Conservation (phyloP, 257 asterid genomes). For the Fraxinus cuspidata region DNA sequence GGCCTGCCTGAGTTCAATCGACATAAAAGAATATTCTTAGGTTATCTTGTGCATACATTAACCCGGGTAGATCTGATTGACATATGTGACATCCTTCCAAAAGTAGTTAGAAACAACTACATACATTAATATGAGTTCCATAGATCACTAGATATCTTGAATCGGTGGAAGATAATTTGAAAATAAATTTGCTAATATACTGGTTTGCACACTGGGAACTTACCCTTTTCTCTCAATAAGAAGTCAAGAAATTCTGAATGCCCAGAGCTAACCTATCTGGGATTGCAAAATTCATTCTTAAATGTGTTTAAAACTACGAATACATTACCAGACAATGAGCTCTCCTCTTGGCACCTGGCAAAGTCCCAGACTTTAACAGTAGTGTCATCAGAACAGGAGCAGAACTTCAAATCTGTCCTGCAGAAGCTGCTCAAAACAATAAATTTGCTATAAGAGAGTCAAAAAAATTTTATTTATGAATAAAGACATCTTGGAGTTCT, state of each 20-base stretch:
- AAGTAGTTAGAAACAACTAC: background rate
- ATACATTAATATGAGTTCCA: background rate
- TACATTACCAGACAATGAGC: slow-evolving; percentile 94
- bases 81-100: background rate
- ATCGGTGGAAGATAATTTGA: background rate
- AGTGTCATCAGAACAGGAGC: slow-evolving; percentile 99
- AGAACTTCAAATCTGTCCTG: slow-evolving; percentile 95
- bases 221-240: slow-evolving; percentile 7
- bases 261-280: background rate
- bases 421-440: slow-evolving; percentile 68
- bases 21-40: slow-evolving; percentile 50
- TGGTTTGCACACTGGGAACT: background rate
- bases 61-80: slow-evolving; percentile 2
- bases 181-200: background rate
- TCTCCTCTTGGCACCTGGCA: slow-evolving; percentile 99
- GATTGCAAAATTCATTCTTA: slow-evolving; percentile 18
- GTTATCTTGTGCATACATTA: slow-evolving; percentile 41
- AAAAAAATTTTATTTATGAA: background rate
- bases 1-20: slow-evolving; percentile 99
- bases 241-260: slow-evolving; percentile 6
- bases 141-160: background rate
- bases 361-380: slow-evolving; percentile 99
- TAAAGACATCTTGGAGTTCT: background rate
- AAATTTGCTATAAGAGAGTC: slow-evolving; percentile 14
- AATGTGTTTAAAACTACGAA: slow-evolving; percentile 33